These are phyloP conservation scores for Volvox africanus DNA, from an alignment of 139 green algal species.

Conservation along the genomic window DNA sequence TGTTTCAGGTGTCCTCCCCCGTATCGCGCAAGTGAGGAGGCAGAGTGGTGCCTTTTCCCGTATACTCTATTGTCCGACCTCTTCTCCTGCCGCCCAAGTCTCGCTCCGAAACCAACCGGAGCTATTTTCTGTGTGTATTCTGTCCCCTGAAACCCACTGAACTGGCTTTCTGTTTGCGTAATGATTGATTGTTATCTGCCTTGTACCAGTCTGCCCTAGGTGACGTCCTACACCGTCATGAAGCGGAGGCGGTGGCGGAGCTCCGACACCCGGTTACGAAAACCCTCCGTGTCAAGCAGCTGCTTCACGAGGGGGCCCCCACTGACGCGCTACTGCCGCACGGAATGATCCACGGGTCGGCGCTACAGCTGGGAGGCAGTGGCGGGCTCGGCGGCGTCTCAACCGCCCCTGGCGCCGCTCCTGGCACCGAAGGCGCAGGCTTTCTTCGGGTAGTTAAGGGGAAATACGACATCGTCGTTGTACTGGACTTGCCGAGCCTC, in stretches of 20 bases:
- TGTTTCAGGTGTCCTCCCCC: too few species aligned
- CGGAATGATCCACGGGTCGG: neutral
- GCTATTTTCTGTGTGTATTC: too few species aligned
- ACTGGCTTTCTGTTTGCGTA: neutral
- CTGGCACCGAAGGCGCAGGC: neutral
- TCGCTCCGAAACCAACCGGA: too few species aligned
- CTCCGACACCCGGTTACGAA: slow-evolving; percentile 26
- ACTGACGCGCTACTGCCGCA: neutral
- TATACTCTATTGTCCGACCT: too few species aligned
- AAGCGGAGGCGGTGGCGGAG: slow-evolving; percentile 31
- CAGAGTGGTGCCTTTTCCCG: too few species aligned
- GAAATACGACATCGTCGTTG: slow-evolving; percentile 32
- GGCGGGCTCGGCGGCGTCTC: too few species aligned
- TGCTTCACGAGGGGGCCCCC: slow-evolving; percentile 28
- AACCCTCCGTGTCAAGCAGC: slow-evolving; percentile 30
- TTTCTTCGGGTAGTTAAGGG: slow-evolving; percentile 25
- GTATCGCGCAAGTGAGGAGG: too few species aligned
- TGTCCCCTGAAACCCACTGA: neutral
- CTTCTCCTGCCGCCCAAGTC: too few species aligned
- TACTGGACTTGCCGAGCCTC: slow-evolving; percentile 6
- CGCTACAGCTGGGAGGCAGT: neutral
- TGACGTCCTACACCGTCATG: slow-evolving; percentile 36
- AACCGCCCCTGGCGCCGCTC: neutral
- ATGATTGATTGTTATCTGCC: too few species aligned
- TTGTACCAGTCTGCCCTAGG: slow-evolving; percentile 15